Evolutionary conservation across 345 rosid species (phyloP), one percentile per base, ranked within the genome.

Genomic region (Brassica incana): DNA sequence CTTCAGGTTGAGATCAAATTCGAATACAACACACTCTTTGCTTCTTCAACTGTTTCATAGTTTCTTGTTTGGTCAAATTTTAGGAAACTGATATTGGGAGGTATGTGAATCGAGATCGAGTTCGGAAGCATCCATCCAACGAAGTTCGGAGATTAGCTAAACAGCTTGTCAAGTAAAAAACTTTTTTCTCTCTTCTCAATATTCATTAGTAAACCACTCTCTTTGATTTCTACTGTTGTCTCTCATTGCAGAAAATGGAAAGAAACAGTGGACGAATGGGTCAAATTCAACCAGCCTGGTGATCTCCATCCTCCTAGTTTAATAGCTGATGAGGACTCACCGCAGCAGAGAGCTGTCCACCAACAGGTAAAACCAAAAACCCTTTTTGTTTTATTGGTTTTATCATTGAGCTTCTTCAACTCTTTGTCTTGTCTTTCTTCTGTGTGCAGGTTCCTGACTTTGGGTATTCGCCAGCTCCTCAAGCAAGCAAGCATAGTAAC

Each of bases 181-280:
- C 62, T 6, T 36, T 1, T 8, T 36, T 0, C 48, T 27, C 36
- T 38, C 43, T 15, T 45, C 48, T 9, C 48, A 1, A 40, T 11
- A 40, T 8, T 6, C 6, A 8, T 36, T 36, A 7, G 36, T 1
- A 36, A 36, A 36, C 43, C 9, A 40, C 54, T 61, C 69, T 67
- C 27, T 66, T 20, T 58, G 14, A 8, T 8, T 58, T 71, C 3
- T 23, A 23, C 20, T 72, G 18, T 15, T 71, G 12, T 60, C 78
- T 75, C 33, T 36, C 40, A 2, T 27, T 73, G 59, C 85, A 95
- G 98, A 83, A 95, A 93, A 82, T 95, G 99, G 99, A 95, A 93
- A 73, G 96, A 88, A 64, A 95, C 83, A 35, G 98, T 93, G 16
- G 96, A 93, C 72, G 97, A 95, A 82, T 93, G 98, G 98, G 98